Evolutionary conservation across 352 stramenopile species (phyloP), one percentile per base, ranked within the genome.

Genomic region (Phytophthora constricta): DNA sequence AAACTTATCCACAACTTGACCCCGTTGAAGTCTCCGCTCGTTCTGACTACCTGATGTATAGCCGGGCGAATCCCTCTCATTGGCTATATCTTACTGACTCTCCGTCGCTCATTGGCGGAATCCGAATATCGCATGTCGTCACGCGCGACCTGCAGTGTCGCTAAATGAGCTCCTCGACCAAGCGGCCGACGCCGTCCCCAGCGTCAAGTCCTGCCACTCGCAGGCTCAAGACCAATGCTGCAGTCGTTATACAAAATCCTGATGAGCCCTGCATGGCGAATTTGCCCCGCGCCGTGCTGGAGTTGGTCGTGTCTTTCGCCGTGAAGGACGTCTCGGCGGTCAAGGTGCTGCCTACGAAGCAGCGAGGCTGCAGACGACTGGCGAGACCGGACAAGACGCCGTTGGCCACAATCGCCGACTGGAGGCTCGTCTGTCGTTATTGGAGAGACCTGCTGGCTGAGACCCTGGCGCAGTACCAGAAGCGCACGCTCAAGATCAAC

Each of bases 271-370:
- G 54, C 14, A 68, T 81, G 66, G 63, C 64, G 41, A 60, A 72
- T 48, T 59, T 88, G 48, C 79, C 79, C 17, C 79, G 77, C 37
- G 67, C 77, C 1, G 75, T 82, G 14, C 75, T 86, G 77, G 79
- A 84, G 63, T 56, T 86, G 31, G 57, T 88, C 26, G 70, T 86
- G 62, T 81, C 79, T 19, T 88, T 82, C 47, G 79, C 79, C 5
- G 63, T 85, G 48, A 82, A 86, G 46, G 76, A 88, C 50, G 57
- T 88, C 22, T 66, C 66, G 28, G 71, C 67, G 23, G 72, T 82
- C 37, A 80, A 84, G 46, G 64, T 88, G 56, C 23, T 70, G n/a
- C 79, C 79, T 5, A 82, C 74, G 26, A 81, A 77, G 63, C 75
- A 73, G 22, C 62, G 70, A 37, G 77, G 77, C 56, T 84, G 77